Conservation (phyloP, 257 asterid genomes). For the Prunella vulgaris region DNA sequence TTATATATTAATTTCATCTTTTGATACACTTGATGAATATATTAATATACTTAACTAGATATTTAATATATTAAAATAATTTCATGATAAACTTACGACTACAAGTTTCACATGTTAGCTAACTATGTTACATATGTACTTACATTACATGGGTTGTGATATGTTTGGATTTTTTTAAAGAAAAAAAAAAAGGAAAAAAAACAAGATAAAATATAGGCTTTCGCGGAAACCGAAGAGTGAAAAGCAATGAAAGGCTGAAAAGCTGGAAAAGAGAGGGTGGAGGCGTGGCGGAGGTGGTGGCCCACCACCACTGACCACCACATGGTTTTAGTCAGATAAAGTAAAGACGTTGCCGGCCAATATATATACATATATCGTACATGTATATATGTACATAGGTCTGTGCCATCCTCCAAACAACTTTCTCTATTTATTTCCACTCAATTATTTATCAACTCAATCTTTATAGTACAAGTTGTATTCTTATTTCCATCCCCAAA, state of each 20-base stretch:
- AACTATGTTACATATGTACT: no score
- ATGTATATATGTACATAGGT: background rate
- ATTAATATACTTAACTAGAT: no score
- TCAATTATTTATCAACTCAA: background rate
- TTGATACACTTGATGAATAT: no score
- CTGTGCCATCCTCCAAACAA: slow-evolving; percentile 9
- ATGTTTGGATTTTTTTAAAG: background rate
- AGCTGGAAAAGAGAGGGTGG: slow-evolving; percentile 36
- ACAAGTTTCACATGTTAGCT: no score
- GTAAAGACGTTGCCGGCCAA: slow-evolving; percentile 36
- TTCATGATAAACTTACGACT: no score
- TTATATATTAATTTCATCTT: no score
- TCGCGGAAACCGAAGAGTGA: slow-evolving; percentile 38
- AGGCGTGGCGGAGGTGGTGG: slow-evolving; percentile 27
- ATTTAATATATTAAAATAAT: no score
- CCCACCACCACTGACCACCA: slow-evolving; percentile 50
- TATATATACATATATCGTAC: background rate
- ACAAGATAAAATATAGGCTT: slow-evolving; percentile 10
- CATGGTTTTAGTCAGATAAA: slow-evolving; percentile 64
- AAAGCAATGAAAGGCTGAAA: slow-evolving; percentile 41
- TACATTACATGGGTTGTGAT: no score
- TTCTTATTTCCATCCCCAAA: no score
- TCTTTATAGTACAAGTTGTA: no score
- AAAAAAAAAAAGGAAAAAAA: background rate
- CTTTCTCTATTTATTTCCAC: background rate